These are phyloP conservation scores for Populus hybrid DNA, from an alignment of 441 rosid species.

Conservation along the genomic window DNA sequence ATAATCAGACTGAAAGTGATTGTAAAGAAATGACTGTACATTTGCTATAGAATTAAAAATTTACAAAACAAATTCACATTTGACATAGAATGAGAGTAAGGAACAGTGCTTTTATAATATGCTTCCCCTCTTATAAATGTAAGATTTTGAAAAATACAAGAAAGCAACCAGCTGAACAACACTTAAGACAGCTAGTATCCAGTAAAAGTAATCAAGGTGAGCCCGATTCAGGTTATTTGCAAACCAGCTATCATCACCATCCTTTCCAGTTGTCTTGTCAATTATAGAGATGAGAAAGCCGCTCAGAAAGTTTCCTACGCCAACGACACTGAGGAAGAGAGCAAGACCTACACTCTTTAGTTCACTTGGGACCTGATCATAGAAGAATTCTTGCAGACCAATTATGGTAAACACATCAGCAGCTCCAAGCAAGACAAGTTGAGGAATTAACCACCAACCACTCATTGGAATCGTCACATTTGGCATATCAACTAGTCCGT, in stretches of 20 bases:
- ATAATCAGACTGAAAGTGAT: no score
- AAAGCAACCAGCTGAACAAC: slow-evolving; percentile 26
- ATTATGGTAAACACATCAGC: slow-evolving; percentile 54
- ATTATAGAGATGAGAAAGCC: slow-evolving; percentile 55
- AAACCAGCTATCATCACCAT: slow-evolving; percentile 54
- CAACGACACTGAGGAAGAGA: slow-evolving; percentile 53
- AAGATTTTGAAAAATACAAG: slow-evolving; percentile 45
- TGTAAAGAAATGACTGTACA: no score
- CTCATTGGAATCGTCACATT: slow-evolving; percentile 61
- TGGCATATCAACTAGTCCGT: slow-evolving; percentile 43
- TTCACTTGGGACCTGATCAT: slow-evolving; percentile 61
- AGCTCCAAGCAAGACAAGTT: slow-evolving; percentile 46
- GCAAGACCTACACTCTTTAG: slow-evolving; percentile 59
- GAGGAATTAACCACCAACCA: slow-evolving; percentile 73
- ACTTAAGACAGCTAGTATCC: slow-evolving; percentile 52
- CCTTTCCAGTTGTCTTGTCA: slow-evolving; percentile 40
- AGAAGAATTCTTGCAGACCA: slow-evolving; percentile 74
- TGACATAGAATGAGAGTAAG: no score
- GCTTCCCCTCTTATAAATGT: slow-evolving; percentile 37
- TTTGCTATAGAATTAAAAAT: no score
- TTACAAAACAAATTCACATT: no score
- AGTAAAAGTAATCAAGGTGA: slow-evolving; percentile 68
- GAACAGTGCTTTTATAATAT: not conserved
- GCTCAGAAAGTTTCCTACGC: slow-evolving; percentile 59
- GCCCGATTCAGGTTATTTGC: slow-evolving; percentile 50